Percentiles rank a stretch among this genome's conserved stretches.
Conservation (phyloP, 768 basidiomycete species). For the Amanita phalloides region DNA sequence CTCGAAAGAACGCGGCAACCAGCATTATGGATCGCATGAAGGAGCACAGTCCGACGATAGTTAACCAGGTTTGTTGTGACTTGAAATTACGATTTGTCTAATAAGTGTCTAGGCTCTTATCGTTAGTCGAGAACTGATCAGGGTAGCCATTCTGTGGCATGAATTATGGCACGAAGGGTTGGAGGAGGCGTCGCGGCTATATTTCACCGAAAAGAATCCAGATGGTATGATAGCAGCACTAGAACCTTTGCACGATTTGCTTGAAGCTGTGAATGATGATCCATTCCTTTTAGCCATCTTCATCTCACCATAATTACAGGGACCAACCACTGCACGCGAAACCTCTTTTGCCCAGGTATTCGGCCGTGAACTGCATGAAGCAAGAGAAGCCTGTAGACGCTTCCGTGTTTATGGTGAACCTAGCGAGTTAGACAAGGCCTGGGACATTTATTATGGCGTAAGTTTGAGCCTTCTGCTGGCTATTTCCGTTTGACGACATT, state of each 20-base stretch:
- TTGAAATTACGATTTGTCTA: neutral
- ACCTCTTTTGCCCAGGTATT: conserved; percentile 93
- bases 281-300: neutral
- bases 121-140: conserved; percentile 90
- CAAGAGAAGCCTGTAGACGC: conserved; percentile 81
- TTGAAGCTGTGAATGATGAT: conserved; percentile 62
- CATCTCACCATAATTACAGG: conserved; percentile 32
- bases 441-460: conserved; percentile 97
- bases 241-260: conserved; percentile 86
- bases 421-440: conserved; percentile 89
- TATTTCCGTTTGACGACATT: neutral
- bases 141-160: conserved; percentile 97
- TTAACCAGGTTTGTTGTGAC: conserved; percentile 58
- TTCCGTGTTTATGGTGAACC: conserved; percentile 82
- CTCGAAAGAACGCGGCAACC: conserved; percentile 74
- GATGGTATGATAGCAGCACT: conserved; percentile 93
- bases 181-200: conserved; percentile 93
- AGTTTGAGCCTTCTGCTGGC: conserved; percentile 12
- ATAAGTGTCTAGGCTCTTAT: conserved; percentile 51
- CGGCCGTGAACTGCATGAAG: conserved; percentile 85
- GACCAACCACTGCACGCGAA: conserved; percentile 89
- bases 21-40: conserved; percentile 88
- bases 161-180: conserved; percentile 98
- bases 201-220: conserved; percentile 95
- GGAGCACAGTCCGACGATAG: conserved; percentile 81